A percentile compares a stretch with the other conserved stretches of the same genome.
Conservation (phyloP, 768 basidiomycete species). For the Panus rudis region DNA sequence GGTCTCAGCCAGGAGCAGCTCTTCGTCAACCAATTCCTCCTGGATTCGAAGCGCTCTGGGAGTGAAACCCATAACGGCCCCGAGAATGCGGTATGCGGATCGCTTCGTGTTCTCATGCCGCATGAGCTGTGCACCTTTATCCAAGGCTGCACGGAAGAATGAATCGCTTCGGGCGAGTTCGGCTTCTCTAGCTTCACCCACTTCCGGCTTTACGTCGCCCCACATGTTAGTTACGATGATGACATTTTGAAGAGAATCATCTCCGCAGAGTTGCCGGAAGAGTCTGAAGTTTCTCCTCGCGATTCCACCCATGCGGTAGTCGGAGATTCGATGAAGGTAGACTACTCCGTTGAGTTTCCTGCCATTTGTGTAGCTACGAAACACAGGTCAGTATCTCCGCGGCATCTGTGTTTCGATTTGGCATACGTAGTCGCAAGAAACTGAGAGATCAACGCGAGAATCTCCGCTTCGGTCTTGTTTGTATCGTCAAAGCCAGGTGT, state of each 20-base stretch:
- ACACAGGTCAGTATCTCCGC: background rate
- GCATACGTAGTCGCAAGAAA: conserved; percentile 12
- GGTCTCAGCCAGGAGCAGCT: conserved; percentile 9
- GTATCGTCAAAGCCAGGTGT: conserved; percentile 21
- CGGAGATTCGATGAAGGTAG: conserved; percentile 18
- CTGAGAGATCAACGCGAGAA: conserved; percentile 8
- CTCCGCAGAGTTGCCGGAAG: conserved; percentile 14
- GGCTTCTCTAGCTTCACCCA: conserved; percentile 5
- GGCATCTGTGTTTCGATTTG: background rate
- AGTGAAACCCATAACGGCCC: conserved; percentile 27
- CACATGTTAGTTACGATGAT: conserved; percentile 16
- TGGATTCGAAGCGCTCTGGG: conserved; percentile 11
- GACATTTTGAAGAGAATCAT: conserved; percentile 10
- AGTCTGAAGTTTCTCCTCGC: conserved; percentile 11
- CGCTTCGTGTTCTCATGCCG: conserved; percentile 6
- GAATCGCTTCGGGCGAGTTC: conserved; percentile 7
- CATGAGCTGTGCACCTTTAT: conserved; percentile 4
- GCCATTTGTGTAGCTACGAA: conserved; percentile 13
- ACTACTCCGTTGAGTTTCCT: conserved; percentile 14
- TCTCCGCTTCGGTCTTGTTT: conserved; percentile 9
- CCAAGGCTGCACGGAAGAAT: conserved; percentile 14
- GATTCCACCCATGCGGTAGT: conserved; percentile 12
- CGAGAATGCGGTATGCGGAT: conserved; percentile 37
- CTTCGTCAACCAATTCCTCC: conserved; percentile 11
- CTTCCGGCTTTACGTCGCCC: conserved; percentile 3